Evolutionary conservation across 202 grass and related monocot genomes (phyloP).

Genomic region (Digitaria exilis): DNA sequence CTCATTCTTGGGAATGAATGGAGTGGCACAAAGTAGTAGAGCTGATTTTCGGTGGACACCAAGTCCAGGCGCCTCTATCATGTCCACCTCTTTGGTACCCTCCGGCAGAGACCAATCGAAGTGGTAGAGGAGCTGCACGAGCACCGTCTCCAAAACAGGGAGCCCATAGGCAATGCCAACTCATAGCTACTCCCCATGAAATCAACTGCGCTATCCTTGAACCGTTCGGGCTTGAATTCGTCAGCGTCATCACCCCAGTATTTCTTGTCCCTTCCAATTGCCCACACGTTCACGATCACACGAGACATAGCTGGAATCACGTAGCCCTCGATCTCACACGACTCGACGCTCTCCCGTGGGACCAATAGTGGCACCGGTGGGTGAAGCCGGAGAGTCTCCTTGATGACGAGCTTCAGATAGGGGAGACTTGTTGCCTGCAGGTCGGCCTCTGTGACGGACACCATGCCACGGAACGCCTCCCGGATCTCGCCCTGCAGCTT

Average conservation of each 20-base stretch:
- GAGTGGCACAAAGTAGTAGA: not conserved
- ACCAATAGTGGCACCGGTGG: not conserved
- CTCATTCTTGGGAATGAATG: not conserved
- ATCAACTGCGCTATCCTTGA: not conserved
- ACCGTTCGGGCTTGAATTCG: constrained; percentile 3
- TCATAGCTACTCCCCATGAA: not conserved
- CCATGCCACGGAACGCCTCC: not conserved
- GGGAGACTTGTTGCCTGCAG: not conserved
- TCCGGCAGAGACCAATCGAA: constrained; percentile 42
- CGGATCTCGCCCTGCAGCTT: not conserved
- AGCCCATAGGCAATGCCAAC: not conserved
- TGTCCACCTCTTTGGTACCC: constrained; percentile 16
- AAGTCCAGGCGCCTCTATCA: constrained; percentile 37
- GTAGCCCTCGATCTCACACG: not conserved
- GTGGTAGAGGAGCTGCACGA: constrained; percentile 41
- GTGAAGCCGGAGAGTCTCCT: not conserved
- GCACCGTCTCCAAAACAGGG: not conserved
- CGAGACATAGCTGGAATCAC: not conserved
- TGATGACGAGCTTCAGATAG: not conserved
- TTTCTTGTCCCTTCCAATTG: not conserved
- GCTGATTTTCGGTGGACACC: constrained; percentile 32
- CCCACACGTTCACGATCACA: not conserved
- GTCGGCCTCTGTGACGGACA: not conserved
- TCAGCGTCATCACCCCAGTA: not conserved
- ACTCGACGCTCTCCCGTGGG: not conserved